Conservation (phyloP, 2,329 filamentous ascomycete species). For the Byssochlamys sp. region DNA sequence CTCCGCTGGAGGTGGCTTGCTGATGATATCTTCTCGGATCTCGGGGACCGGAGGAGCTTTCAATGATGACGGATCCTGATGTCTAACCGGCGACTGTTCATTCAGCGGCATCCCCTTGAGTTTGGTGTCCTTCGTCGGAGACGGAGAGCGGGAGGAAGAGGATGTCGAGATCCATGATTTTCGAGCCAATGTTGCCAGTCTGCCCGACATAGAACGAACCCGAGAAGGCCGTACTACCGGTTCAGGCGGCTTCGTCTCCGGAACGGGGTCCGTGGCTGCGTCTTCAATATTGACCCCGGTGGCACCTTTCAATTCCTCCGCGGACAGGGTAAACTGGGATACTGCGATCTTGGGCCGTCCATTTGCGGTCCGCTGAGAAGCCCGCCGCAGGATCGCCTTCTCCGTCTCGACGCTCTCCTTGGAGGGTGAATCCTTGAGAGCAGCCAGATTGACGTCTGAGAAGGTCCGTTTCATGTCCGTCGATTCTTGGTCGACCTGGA, state of each 20-base stretch:
- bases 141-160: slow-evolving; percentile 36
- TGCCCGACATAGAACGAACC: slow-evolving; percentile 40
- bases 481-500: slow-evolving; percentile 23
- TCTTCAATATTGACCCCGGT: slow-evolving; percentile 11
- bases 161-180: slow-evolving; percentile 41
- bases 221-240: slow-evolving; percentile 30
- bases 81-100: slow-evolving; percentile 17
- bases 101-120: slow-evolving; percentile 16
- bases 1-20: slow-evolving; percentile 2
- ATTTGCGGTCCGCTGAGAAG: slow-evolving; percentile 29
- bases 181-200: slow-evolving; percentile 41
- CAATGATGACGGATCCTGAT: slow-evolving; percentile 8
- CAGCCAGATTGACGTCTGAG: slow-evolving; percentile 38
- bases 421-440: slow-evolving; percentile 26
- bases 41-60: slow-evolving; percentile 5
- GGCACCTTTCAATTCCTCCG: slow-evolving; percentile 25
- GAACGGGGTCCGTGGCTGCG: slow-evolving; percentile 10
- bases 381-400: slow-evolving; percentile 33
- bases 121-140: slow-evolving; percentile 29
- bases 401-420: slow-evolving; percentile 31
- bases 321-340: slow-evolving; percentile 29
- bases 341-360: slow-evolving; percentile 21
- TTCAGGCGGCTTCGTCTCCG: slow-evolving; percentile 21
- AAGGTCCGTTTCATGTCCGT: slow-evolving; percentile 41
- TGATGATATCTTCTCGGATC: slow-evolving; percentile 9